Conservation (phyloP, 176 grass and related monocot genomes). For the Rhynchospora tenuis region DNA sequence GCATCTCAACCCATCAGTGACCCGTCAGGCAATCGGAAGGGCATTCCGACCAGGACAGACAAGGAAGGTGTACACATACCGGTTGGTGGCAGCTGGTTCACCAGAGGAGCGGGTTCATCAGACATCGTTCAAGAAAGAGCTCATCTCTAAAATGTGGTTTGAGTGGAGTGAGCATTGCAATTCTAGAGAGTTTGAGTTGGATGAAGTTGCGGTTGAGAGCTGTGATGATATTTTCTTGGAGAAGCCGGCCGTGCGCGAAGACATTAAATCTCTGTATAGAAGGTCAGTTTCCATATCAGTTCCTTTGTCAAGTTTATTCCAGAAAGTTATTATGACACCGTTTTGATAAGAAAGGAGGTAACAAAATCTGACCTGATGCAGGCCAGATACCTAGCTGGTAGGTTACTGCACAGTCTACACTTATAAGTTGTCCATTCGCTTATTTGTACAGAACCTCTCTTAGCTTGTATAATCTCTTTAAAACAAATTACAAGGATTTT, state of each 20-base stretch:
- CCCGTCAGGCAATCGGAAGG: constrained; percentile 90
- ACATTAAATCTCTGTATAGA: constrained; percentile 72
- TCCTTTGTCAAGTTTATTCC: not conserved
- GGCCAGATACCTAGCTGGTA: not conserved
- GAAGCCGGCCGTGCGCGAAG: constrained; percentile 41
- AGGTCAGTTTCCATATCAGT: constrained; percentile 37
- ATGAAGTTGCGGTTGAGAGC: constrained; percentile 44
- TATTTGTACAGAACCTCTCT: not conserved
- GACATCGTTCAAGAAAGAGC: constrained; percentile 71
- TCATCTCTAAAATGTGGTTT: constrained; percentile 89
- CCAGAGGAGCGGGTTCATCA: constrained; percentile 53
- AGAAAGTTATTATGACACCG: not conserved
- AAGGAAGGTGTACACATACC: constrained; percentile 85
- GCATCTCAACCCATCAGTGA: constrained; percentile 92
- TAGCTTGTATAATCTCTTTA: not conserved
- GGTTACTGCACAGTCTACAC: too few species aligned
- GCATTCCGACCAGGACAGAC: constrained; percentile 75
- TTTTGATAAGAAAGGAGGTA: not conserved
- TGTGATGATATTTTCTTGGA: constrained; percentile 64
- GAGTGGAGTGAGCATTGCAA: constrained; percentile 80
- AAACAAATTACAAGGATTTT: not conserved
- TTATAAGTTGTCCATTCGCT: not conserved
- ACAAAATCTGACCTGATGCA: not conserved
- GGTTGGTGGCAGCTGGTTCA: constrained; percentile 74
- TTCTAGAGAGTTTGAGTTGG: constrained; percentile 53